A percentile compares a stretch with the other conserved stretches of the same genome.
These are phyloP conservation scores for Sophora flavescens DNA, from an alignment of 306 rosid genomes.

Conservation along the genomic window DNA sequence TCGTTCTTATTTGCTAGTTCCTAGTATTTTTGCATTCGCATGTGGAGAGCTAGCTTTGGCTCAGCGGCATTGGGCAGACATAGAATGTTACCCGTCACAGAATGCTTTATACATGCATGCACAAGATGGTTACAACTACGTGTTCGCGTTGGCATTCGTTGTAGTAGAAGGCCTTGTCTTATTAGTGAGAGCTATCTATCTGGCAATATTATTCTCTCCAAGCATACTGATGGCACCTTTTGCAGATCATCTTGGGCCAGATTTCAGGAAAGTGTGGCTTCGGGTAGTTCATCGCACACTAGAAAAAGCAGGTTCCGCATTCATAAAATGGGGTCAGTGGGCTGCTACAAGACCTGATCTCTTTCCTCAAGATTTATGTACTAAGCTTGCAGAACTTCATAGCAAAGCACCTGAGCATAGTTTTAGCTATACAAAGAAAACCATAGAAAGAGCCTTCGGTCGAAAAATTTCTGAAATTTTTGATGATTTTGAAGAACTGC, in stretches of 20 bases:
- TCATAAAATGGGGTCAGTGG: conserved; percentile 97
- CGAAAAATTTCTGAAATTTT: conserved; percentile 78
- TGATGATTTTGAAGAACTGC: conserved; percentile 82
- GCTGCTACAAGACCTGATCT: conserved; percentile 95
- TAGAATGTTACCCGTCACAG: conserved; percentile 54
- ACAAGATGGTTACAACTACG: conserved; percentile 67
- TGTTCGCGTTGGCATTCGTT: conserved; percentile 51
- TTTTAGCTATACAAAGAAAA: conserved; percentile 76
- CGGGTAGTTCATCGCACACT: conserved; percentile 68
- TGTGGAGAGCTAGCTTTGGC: conserved; percentile 80
- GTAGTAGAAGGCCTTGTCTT: conserved; percentile 62
- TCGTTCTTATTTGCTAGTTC: conserved; percentile 71
- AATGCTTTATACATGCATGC: conserved; percentile 69
- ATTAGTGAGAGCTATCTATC: conserved; percentile 65
- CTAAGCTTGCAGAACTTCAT: conserved; percentile 80
- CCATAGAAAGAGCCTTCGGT: conserved; percentile 83
- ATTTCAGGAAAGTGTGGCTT: conserved; percentile 78
- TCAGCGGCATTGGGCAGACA: conserved; percentile 50
- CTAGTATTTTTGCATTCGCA: conserved; percentile 70
- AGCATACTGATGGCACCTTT: conserved; percentile 79
- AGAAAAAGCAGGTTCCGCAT: conserved; percentile 87
- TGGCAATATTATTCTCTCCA: conserved; percentile 77
- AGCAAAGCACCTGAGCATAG: conserved; percentile 87
- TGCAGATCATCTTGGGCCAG: conserved; percentile 67
- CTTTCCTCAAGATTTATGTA: conserved; percentile 80